Evolutionary conservation across 2,329 filamentous ascomycete species (phyloP).

Genomic region (Cercospora zeina): DNA sequence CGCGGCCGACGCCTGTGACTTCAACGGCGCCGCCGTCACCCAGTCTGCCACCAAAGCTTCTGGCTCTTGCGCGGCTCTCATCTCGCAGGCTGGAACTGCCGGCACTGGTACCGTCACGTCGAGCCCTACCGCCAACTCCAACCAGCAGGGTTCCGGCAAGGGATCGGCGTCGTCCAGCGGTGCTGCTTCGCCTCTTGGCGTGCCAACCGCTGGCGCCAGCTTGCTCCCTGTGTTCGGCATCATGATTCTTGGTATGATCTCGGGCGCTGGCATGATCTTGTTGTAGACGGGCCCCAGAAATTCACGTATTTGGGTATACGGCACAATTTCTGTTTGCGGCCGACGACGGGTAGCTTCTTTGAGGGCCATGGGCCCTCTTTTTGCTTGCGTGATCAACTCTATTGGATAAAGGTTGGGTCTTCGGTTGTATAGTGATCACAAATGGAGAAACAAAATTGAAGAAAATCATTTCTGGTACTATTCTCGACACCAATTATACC

Average conservation of each 20-base stretch:
- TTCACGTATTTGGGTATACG: conserved; percentile 7
- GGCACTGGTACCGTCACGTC: conserved; percentile 59
- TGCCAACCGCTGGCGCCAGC: conserved; percentile 27
- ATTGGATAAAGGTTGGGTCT: not conserved
- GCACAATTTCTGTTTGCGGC: conserved; percentile 1
- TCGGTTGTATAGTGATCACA: not conserved
- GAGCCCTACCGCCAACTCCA: conserved; percentile 47
- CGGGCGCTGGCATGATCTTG: conserved; percentile 39
- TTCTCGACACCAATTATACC: not conserved
- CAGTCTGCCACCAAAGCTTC: conserved; percentile 51
- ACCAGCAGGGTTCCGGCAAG: conserved; percentile 33
- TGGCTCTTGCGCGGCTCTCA: conserved; percentile 58
- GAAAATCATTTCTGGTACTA: not conserved
- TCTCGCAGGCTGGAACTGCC: conserved; percentile 63
- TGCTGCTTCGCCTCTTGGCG: conserved; percentile 29
- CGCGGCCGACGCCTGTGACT: conserved; percentile 64
- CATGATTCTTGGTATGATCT: conserved; percentile 32
- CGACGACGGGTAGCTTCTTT: not conserved
- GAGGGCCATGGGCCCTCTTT: not conserved
- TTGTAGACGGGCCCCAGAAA: conserved; percentile 30
- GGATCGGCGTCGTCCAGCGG: conserved; percentile 28
- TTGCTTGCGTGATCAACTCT: not conserved
- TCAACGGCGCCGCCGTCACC: conserved; percentile 64
- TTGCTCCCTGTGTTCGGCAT: conserved; percentile 35
- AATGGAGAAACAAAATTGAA: not conserved